Base-by-base conservation (phyloP, 768 basidiomycete genomes). In the Pulveroboletus sp. region DNA sequence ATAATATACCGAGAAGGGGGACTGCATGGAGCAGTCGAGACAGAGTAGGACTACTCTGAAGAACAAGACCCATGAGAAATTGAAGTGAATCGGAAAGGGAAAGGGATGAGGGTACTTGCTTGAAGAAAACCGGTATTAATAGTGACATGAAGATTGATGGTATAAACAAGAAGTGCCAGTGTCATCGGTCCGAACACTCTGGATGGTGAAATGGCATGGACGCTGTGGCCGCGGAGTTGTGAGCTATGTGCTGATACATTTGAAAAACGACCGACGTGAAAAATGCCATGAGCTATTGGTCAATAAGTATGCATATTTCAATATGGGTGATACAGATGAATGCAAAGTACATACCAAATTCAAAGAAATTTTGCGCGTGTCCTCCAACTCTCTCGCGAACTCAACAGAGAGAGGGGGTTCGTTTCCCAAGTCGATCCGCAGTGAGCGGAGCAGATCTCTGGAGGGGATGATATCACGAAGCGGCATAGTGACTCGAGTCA, bases 221-320 rank as follows among this genome's bases (percentile, higher is more conserved):
- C 19, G 8, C 65, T 66, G 21, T 25, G 32, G 10, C 23, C 24
- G 19, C 34, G 16, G n/a, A 40, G 14, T 29, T 5, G n/a, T 60
- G 19, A 53, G 37, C 16, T 19, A 20, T 20, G 12, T 21, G 7
- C 6, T 11, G 19, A 33, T 24, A 13, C 12, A 14, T 32, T n/a
- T 14, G 16, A 21, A 24, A 35, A 25, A 40, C 3, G 12, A 48
- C 65, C 38, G 19, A 67, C 65, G 56, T 45, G 24, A 67, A 55
- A 50, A 67, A 62, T n/a, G 56, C 50, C 47, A 57, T 45, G 37
- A 66, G 61, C 66, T 68, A 38, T 40, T 36, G n/a, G n/a, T n/a
- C n/a, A 8, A 19, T 32, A 13, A 4, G 23, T 19, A 32, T 7
- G 2, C 12, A 6, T 11, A 6, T 23, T 13, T 57, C n/a, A 55